A percentile compares a stretch with the other conserved stretches of the same genome.
phyloP scores from a whole-genome alignment of 2,329 filamentous ascomycete genomes.

The Myriosclerotinia scirpicola region DNA sequence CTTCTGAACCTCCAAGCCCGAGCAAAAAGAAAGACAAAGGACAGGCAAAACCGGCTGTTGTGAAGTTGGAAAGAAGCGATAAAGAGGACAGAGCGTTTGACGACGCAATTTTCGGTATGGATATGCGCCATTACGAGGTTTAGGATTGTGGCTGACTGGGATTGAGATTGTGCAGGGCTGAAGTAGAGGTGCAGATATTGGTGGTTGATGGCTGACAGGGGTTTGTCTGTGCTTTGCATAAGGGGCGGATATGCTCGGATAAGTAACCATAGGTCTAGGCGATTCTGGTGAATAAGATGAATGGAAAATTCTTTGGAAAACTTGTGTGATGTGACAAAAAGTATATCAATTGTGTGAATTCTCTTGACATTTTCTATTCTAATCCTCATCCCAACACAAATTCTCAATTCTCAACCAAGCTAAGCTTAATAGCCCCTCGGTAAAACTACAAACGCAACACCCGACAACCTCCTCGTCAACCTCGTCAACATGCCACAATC shows the following conservation, averaged over 20 bases:
- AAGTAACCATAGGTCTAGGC: background rate
- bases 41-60: background rate
- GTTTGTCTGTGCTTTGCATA: slow-evolving; percentile 8
- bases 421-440: background rate
- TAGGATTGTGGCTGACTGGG: slow-evolving; percentile 5
- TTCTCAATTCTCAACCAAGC: background rate
- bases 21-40: slow-evolving; percentile 5
- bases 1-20: background rate
- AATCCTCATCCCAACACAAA: background rate
- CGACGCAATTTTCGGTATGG: background rate
- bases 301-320: background rate
- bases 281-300: background rate
- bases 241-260: slow-evolving; percentile 4
- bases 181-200: slow-evolving; percentile 1
- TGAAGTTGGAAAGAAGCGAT: background rate
- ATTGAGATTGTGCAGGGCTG: slow-evolving; percentile 13
- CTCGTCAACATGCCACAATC: background rate
- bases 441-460: background rate
- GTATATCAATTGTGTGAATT: background rate
- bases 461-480: background rate
- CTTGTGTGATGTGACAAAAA: background rate
- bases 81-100: slow-evolving; percentile 13
- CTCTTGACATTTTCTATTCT: background rate
- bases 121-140: background rate
- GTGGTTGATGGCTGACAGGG: slow-evolving; percentile 5